These are phyloP conservation scores for Lyophyllum shimeji DNA, from an alignment of 768 basidiomycete species.

Conservation along the genomic window DNA sequence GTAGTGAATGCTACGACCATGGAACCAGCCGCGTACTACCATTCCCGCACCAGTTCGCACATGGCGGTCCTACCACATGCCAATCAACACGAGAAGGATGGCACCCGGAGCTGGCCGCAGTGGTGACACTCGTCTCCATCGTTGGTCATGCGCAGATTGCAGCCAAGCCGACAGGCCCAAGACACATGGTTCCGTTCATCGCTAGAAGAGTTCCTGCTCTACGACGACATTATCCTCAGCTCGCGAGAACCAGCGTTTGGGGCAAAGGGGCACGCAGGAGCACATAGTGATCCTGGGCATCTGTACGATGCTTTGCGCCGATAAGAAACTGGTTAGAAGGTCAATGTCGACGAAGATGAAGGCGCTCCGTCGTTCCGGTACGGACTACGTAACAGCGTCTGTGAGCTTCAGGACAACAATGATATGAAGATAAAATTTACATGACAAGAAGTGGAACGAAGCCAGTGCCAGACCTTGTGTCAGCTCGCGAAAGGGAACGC, in stretches of 20 bases:
- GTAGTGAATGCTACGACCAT: too few species aligned
- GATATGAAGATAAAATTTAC: background rate
- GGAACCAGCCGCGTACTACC: too few species aligned
- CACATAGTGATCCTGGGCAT: conserved; percentile 3
- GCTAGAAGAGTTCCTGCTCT: conserved; percentile 1
- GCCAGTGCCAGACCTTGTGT: conserved; percentile 1
- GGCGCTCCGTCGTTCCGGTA: background rate
- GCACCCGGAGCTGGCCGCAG: too few species aligned
- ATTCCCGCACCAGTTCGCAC: too few species aligned
- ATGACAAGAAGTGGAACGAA: background rate
- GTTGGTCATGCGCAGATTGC: too few species aligned
- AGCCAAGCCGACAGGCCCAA: background rate
- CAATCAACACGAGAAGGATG: too few species aligned
- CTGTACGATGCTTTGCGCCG: conserved; percentile 9
- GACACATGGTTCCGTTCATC: background rate
- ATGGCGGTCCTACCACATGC: too few species aligned
- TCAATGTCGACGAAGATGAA: background rate
- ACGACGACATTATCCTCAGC: background rate
- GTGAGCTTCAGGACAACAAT: background rate
- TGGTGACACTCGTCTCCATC: too few species aligned
- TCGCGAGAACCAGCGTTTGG: background rate
- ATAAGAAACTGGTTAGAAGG: conserved; percentile 6
- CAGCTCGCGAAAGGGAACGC: conserved; percentile 7
- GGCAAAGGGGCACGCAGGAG: background rate
- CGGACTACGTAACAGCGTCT: background rate